phyloP scores from a whole-genome alignment of 768 basidiomycete genomes.

The Agrocybe pediades region DNA sequence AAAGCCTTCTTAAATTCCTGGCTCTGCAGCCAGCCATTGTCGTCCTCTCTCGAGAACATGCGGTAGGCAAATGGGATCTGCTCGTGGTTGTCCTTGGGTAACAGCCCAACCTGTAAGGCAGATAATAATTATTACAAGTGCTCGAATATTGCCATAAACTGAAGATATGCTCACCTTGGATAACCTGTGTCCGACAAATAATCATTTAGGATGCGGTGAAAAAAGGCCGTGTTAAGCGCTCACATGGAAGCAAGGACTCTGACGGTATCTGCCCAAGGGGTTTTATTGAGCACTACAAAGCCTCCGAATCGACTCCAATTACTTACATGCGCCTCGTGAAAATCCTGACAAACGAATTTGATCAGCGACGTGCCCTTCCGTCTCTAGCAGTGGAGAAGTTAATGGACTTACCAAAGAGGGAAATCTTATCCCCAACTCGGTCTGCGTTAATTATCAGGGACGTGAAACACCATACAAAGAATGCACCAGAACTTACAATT shows the following conservation, averaged over 20 bases:
- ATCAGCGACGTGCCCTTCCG: not conserved
- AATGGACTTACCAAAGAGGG: slow-evolving; percentile 46
- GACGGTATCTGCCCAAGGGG: not conserved
- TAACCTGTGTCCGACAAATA: not conserved
- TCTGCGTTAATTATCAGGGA: slow-evolving; percentile 28
- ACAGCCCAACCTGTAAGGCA: slow-evolving; percentile 34
- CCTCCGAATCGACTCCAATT: slow-evolving; percentile 30
- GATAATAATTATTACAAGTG: no score
- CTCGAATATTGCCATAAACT: no score
- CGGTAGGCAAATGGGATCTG: slow-evolving; percentile 36
- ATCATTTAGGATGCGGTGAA: not conserved
- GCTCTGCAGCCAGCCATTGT: slow-evolving; percentile 29
- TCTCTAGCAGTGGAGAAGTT: no score
- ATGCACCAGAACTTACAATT: no score
- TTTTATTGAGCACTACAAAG: not conserved
- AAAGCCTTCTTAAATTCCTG: slow-evolving; percentile 34
- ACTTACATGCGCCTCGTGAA: slow-evolving; percentile 60
- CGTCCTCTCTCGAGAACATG: slow-evolving; percentile 29
- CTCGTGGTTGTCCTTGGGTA: slow-evolving; percentile 30
- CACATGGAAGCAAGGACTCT: not conserved
- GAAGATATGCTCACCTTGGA: not conserved
- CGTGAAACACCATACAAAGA: not conserved
- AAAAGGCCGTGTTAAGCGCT: not conserved
- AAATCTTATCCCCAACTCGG: slow-evolving; percentile 52
- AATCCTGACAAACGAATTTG: slow-evolving; percentile 40